Conservation (phyloP, 1,284 basidiomycete genomes). For the Trichosporon inkin region DNA sequence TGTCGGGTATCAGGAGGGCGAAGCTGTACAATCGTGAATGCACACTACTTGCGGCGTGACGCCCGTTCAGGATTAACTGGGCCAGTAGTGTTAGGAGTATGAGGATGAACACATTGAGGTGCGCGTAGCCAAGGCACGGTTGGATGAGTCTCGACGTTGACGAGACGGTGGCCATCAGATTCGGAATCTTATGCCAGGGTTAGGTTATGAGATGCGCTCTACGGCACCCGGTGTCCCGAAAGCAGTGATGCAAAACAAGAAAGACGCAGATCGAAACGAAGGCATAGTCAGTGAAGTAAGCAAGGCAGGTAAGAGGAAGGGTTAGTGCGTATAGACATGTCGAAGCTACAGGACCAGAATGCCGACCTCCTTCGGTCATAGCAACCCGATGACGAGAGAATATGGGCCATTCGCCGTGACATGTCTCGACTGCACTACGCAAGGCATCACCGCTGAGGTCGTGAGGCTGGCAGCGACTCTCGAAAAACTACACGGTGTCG, state of each 20-base stretch:
- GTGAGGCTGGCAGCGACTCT: background rate
- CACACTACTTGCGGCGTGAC: background rate
- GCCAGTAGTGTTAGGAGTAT: background rate
- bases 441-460: background rate
- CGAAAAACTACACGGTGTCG: background rate
- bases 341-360: background rate
- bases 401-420: background rate
- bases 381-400: conserved; percentile 4
- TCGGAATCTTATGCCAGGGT: background rate
- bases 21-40: no score
- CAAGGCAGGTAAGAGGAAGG: no score
- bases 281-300: background rate
- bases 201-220: background rate
- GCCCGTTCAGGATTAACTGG: background rate
- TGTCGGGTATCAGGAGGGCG: background rate
- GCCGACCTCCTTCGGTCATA: background rate
- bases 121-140: no score
- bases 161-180: background rate
- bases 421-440: background rate
- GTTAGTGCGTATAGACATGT: no score
- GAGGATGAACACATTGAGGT: no score
- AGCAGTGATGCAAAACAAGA: background rate
- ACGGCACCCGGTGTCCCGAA: background rate
- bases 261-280: background rate
- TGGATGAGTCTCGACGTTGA: background rate